A percentile compares a stretch with the other conserved stretches of the same genome.
These are phyloP conservation scores for Pichia heedii DNA, from an alignment of 805 yeast genomes.

Conservation along the genomic window DNA sequence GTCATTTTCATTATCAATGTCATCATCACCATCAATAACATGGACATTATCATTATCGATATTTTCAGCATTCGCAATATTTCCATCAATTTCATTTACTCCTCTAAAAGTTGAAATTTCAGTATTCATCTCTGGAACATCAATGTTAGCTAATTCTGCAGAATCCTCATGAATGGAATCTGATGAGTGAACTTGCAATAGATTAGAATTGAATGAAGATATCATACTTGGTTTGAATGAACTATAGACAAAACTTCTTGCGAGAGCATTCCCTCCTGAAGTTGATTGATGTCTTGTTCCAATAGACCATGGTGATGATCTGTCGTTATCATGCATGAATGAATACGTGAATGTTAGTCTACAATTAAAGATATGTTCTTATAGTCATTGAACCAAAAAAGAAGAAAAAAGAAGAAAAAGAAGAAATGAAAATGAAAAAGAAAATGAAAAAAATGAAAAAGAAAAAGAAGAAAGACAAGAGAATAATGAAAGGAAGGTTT, in stretches of 20 bases:
- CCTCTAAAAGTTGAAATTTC: not conserved
- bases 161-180: slow-evolving; percentile 47
- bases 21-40: not conserved
- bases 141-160: slow-evolving; percentile 48
- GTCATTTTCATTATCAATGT: not conserved
- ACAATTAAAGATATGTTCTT: too few species aligned
- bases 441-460: not conserved
- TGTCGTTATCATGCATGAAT: not conserved
- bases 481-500: too few species aligned
- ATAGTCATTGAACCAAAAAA: too few species aligned
- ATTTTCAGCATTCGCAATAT: too few species aligned
- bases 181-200: slow-evolving; percentile 35
- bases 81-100: not conserved
- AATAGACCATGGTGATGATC: not conserved
- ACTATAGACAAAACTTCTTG: slow-evolving; percentile 33
- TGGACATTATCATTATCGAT: not conserved
- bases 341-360: too few species aligned
- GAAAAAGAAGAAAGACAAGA: not conserved
- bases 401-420: too few species aligned
- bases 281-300: not conserved
- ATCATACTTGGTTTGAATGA: slow-evolving; percentile 21
- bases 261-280: slow-evolving; percentile 28
- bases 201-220: slow-evolving; percentile 26
- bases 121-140: slow-evolving; percentile 32
- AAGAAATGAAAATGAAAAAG: too few species aligned